Evolutionary conservation across 176 grass and related monocot species (phyloP).

Genomic region (Microstegium vimineum): DNA sequence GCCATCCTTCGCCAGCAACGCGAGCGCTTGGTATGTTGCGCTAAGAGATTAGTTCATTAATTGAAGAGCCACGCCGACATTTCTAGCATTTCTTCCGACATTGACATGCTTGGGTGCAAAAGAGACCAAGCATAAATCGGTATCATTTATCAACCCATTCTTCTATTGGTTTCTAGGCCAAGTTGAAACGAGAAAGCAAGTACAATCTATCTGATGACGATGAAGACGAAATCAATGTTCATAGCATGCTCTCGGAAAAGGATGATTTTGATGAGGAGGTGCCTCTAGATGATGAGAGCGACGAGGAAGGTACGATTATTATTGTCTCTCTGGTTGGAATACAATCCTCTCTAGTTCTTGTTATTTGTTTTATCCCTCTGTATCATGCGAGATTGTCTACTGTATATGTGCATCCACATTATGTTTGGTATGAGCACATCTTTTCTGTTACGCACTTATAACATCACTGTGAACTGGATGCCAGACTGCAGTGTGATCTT

Average conservation of each 20-base stretch:
- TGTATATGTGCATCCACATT: neutral
- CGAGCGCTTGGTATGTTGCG: constrained; percentile 59
- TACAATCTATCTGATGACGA: constrained; percentile 86
- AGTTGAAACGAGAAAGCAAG: constrained; percentile 81
- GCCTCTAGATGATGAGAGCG: constrained; percentile 58
- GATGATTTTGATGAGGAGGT: constrained; percentile 96
- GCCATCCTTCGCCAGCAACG: constrained; percentile 75
- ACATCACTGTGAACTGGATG: neutral
- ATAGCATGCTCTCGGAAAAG: constrained; percentile 35
- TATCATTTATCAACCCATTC: neutral
- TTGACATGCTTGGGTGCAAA: neutral
- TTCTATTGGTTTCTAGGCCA: constrained; percentile 40
- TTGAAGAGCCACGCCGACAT: neutral
- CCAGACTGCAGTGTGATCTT: neutral
- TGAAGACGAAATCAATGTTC: constrained; percentile 37
- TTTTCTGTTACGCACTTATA: neutral
- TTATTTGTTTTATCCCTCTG: neutral
- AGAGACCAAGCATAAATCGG: neutral
- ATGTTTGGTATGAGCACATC: neutral
- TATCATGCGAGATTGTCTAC: neutral
- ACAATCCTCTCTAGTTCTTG: neutral
- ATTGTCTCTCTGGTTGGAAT: neutral
- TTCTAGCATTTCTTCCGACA: neutral
- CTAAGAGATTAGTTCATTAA: neutral
- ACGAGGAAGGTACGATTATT: constrained; percentile 41